Evolutionary conservation across 2,329 filamentous ascomycete genomes (phyloP).

Genomic region (Ramichloridium luteum): DNA sequence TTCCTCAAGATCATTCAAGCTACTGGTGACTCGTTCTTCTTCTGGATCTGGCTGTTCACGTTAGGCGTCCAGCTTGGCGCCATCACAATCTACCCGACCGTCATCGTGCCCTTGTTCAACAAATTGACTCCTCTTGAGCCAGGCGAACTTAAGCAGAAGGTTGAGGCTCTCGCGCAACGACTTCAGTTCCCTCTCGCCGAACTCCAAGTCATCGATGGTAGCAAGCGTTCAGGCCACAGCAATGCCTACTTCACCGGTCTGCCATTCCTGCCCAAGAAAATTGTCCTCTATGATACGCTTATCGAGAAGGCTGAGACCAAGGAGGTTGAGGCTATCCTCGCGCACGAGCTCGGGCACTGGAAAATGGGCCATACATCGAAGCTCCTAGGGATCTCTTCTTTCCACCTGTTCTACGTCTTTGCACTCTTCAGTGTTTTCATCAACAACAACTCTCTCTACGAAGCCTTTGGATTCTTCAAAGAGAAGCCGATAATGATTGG

Average conservation of each 20-base stretch:
- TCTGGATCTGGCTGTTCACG: conserved; percentile 92
- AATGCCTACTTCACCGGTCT: conserved; percentile 95
- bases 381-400: conserved; percentile 67
- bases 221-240: conserved; percentile 76
- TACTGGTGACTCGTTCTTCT: conserved; percentile 91
- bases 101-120: conserved; percentile 93
- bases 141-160: conserved; percentile 73
- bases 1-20: conserved; percentile 91
- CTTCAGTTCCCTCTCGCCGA: conserved; percentile 88
- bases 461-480: conserved; percentile 75
- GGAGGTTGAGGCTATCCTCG: conserved; percentile 88
- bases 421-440: conserved; percentile 94
- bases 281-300: conserved; percentile 96
- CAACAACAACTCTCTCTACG: conserved; percentile 84
- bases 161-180: conserved; percentile 70
- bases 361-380: conserved; percentile 88
- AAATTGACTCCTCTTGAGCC: conserved; percentile 87
- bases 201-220: conserved; percentile 87
- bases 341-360: conserved; percentile 96
- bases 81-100: conserved; percentile 91
- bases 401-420: conserved; percentile 94
- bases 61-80: conserved; percentile 82
- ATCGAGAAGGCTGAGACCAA: conserved; percentile 88
- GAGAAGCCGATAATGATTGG: conserved; percentile 89
- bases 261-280: conserved; percentile 99